These are phyloP conservation scores for Talaromyces sp. DNA, from an alignment of 2,329 filamentous ascomycete species.

Conservation along the genomic window DNA sequence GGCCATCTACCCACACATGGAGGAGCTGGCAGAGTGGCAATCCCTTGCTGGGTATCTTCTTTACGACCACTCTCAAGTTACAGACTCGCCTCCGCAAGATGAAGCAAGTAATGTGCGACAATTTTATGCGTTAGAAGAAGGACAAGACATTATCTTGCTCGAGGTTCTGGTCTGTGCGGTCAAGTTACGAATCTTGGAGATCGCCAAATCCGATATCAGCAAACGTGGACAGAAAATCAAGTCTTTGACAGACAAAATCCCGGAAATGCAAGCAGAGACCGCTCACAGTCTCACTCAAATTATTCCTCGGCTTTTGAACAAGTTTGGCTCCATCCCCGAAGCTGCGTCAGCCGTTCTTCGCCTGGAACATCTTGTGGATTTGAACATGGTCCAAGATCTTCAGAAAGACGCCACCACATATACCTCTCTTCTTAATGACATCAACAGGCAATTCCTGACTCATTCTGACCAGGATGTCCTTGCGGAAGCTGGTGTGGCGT, in stretches of 20 bases:
- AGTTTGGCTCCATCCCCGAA: slow-evolving; percentile 83
- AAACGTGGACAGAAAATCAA: slow-evolving; percentile 53
- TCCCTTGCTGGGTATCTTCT: slow-evolving; percentile 82
- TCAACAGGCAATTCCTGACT: slow-evolving; percentile 89
- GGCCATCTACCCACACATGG: slow-evolving; percentile 74
- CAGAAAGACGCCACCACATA: slow-evolving; percentile 80
- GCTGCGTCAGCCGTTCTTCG: slow-evolving; percentile 81
- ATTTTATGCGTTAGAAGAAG: slow-evolving; percentile 64
- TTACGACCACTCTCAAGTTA: slow-evolving; percentile 74
- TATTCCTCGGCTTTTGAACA: slow-evolving; percentile 82
- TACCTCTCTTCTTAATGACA: slow-evolving; percentile 75
- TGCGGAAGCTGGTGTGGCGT: slow-evolving; percentile 71
- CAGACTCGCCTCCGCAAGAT: slow-evolving; percentile 47
- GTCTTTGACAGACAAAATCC: slow-evolving; percentile 54
- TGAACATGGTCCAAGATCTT: slow-evolving; percentile 82
- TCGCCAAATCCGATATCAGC: slow-evolving; percentile 55
- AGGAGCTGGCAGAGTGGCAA: slow-evolving; percentile 81
- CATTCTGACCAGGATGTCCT: slow-evolving; percentile 83
- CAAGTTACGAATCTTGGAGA: slow-evolving; percentile 62
- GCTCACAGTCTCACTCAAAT: slow-evolving; percentile 69
- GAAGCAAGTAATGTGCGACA: slow-evolving; percentile 62
- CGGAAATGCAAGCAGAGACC: slow-evolving; percentile 69
- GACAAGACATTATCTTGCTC: slow-evolving; percentile 77
- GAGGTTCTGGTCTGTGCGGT: slow-evolving; percentile 82
- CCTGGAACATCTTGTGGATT: slow-evolving; percentile 77